Evolutionary conservation across 75 land plant genomes (phyloP), one percentile per base, ranked within the genome.

Genomic region (Cunninghamia lanceolata): DNA sequence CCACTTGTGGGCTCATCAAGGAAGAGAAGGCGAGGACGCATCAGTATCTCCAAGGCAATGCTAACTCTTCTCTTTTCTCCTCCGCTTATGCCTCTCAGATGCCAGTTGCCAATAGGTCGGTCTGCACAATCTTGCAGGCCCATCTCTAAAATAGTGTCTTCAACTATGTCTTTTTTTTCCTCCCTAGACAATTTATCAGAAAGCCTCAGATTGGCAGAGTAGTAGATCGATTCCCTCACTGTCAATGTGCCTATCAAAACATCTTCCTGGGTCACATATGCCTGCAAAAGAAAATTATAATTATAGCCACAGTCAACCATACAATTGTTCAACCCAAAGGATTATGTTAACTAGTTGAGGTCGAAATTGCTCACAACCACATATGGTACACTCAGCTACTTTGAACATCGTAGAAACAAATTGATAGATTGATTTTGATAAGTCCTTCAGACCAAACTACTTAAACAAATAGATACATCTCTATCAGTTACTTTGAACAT

Each of bases 201-300:
- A 11, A 96, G 93, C 77, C 95, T 92, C 89, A 96, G 87, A 19
- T 88, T 75, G 9, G 98, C 95, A 16, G 98, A 96, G 92, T 96
- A 96, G 28, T 84, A 84, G 74, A 96, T 88, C n/a, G 94, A 90
- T 85, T 96, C 98, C 86, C 90, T 86, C 2, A 95, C 98, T 15
- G 98, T 95, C 32, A 96, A 89, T 8, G 98, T 95, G 43, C 95
- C 98, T 52, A 96, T 78, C 50, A 96, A 28, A 15, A 85, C 82
- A 74, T 95, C 92, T 35, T 92, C 95, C 92, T 96, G 96, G 0
- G 95, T 95, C 84, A 96, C 97, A 85, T 93, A 95, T 14, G 97
- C 98, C 98, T 96, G 89, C 53, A 79, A 32, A 80, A 28, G n/a
- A 43, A 21, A 30, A 13, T 73, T 32, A 73, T 32, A 25, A 5